Percentiles rank a stretch among this genome's conserved stretches.
Evolutionary conservation across 1,284 basidiomycete genomes (phyloP).

Genomic region (Vanrija humicola): DNA sequence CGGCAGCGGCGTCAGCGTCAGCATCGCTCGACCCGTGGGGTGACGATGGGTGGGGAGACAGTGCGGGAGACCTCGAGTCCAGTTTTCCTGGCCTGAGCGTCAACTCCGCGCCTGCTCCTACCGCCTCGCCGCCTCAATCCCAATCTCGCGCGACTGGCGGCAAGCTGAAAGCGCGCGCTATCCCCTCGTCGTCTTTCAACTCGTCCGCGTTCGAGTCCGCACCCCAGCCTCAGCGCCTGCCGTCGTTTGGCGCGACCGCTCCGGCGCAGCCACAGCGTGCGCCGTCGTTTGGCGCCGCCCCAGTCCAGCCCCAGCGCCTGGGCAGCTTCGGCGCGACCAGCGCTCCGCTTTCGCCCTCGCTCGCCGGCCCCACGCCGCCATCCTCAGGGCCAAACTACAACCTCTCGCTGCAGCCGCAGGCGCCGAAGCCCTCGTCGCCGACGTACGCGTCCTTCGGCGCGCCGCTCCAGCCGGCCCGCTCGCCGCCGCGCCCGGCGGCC

Average conservation of each 20-base stretch:
- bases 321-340: background rate
- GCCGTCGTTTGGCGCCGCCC: background rate
- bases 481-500: background rate
- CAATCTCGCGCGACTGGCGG: background rate
- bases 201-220: constrained; percentile 26
- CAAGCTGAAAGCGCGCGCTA: constrained; percentile 23
- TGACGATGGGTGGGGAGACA: constrained; percentile 39
- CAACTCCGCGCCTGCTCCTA: background rate
- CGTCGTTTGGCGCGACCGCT: constrained; percentile 2
- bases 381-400: constrained; percentile 43
- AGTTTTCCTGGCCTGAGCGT: constrained; percentile 12
- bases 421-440: constrained; percentile 13
- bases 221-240: constrained; percentile 2
- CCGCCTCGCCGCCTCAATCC: background rate
- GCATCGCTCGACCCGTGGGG: constrained; percentile 37
- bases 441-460: background rate
- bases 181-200: constrained; percentile 42
- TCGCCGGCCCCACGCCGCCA: background rate
- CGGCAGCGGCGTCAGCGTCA: background rate
- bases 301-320: background rate
- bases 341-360: background rate
- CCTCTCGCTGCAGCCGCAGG: constrained; percentile 35
- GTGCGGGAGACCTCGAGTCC: constrained; percentile 8
- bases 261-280: constrained; percentile 15
- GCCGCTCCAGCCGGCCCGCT: constrained; percentile 7